Base-by-base conservation (phyloP, 2,329 filamentous ascomycete species). In the Aspergillus flavus region DNA sequence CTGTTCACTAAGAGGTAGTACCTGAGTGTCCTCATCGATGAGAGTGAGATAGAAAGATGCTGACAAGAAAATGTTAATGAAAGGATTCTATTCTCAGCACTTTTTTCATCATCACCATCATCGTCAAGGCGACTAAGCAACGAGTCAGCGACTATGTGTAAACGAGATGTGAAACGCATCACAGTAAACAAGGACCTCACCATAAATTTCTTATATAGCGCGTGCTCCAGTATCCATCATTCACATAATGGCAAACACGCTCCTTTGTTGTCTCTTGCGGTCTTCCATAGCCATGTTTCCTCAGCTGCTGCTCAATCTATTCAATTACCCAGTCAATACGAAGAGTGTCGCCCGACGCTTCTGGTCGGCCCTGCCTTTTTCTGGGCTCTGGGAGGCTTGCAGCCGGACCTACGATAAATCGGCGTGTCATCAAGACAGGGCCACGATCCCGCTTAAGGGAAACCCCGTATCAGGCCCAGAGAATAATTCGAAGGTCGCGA, bases 41-140 rank as follows among this genome's bases (percentile, higher is more conserved):
- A 41, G 21, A 36, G 23, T 21, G 6, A 55, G 34, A 54, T 4
- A 19, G 14, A 43, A 43, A 21, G 11, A 52, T 6, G 28, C 7
- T 12, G 26, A 9, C 39, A 23, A 43, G 10, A 32, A 21, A 6
- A 28, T 21, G 2, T 23, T 9, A 21, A 14, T 39, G 11, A 50
- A 21, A 26, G 48, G 16, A 30, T 32, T 43, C 19, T 21, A 26
- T 43, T 53, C 58, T 43, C 48, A 7, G 34, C 16, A 6, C n/a
- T 10, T 4, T 4, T 36, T 9, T 34, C 46, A 39, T 45, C 26
- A 52, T 16, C 14, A 7, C 34, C 14, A 16, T 36, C 34, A 36
- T 26, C 43, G 32, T 39, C 28, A 55, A 39, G 26, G 43, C 60
- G 60, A 61, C 60, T 61, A 48, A 61, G 55, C 61, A 50, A 62